Base-by-base conservation (phyloP, 2,329 filamentous ascomycete species). In the Phialemoniopsis sp. region DNA sequence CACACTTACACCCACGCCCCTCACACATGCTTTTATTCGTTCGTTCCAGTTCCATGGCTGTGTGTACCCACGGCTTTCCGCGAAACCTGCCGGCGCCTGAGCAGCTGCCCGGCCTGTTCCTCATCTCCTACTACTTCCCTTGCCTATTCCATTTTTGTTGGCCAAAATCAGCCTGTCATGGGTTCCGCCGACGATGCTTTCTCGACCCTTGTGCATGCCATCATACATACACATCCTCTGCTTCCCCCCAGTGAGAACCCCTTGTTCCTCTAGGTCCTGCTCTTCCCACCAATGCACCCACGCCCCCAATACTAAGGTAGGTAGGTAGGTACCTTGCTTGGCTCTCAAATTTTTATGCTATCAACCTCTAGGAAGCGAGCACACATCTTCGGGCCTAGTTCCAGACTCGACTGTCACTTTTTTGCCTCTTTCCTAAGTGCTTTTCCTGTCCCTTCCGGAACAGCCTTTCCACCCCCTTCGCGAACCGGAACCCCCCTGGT, bases 51-150 rank as follows among this genome's bases (percentile, higher is more conserved):
- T 26, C 21, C 21, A 26, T 41, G 32, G 32, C 33, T 44, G 38
- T 42, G 42, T 38, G 39, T 43, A 29, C 45, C 44, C 40, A 34
- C 36, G 33, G 44, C 46, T 35, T 32, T 41, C 16, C 31, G 33
- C 44, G 45, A 46, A 50, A 38, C 42, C 49, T 51, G 44, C 45
- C 46, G 38, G 48, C 37, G 32, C 35, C 32, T 40, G 43, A 37
- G 41, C 39, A 46, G 29, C 38, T 41, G 30, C 31, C 32, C 37
- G 21, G 21, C 21, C 6, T 26, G 9, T 13, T 13, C 32, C 32
- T 33, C 12, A 12, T 33, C 14, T 17, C 10, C 32, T 8, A 10
- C 32, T 33, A 12, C 6, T 12, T 33, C 32, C 32, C 38, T 36
- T 21, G 37, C 32, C 33, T 32, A 37, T 41, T 40, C 37, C 39